Evolutionary conservation across 208 protist genomes (phyloP), one percentile per base, ranked within the genome.

Genomic region (Acanthamoeba castellanii): DNA sequence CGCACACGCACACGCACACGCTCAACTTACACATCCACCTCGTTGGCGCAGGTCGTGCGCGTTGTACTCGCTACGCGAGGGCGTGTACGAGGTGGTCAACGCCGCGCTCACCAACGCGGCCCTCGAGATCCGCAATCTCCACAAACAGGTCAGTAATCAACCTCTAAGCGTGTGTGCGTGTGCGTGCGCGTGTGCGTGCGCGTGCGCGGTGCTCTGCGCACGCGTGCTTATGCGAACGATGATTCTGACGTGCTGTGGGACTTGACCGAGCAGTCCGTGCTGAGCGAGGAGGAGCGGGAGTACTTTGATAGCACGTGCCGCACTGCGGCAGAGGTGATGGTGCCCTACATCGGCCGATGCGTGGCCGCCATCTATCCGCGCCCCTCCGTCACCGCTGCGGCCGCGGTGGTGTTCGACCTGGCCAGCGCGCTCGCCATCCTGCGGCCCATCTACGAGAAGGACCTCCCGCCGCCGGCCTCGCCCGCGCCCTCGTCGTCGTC

Each of bases 391-490:
- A 25, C 59, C 66, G 37, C 25, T 9, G 14, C 72, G 14, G 18
- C 14, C 37, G 37, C 76, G 25, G 47, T 22, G 8, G 34, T 85
- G n/a, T 85, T 34, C 76, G 76, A 85, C 76, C 13, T 85, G 20
- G 8, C 76, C 3, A 34, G 76, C 34, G 76, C 45, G 34, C 14
- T 34, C 16, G 42, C 76, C 76, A 30, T 85, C 42, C 76, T 85
- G n/a, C 76, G 76, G 16, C 76, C 76, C 16, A 85, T 85, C 76
- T 85, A 85, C 76, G 76, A 85, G 76, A 85, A 85, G 47, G 45
- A 85, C 42, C 47, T 85, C 27, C 76, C 34, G 8, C 45, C 68
- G 20, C 20, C 59, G 25, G 20, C 59, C 1, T 20, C 59, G 25
- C 22, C 59, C 22, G 8, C 59, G 20, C 20, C 16, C 59, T 66